These are phyloP conservation scores for Ilyonectria sp. DNA, from an alignment of 2,329 filamentous ascomycete species.

Conservation along the genomic window DNA sequence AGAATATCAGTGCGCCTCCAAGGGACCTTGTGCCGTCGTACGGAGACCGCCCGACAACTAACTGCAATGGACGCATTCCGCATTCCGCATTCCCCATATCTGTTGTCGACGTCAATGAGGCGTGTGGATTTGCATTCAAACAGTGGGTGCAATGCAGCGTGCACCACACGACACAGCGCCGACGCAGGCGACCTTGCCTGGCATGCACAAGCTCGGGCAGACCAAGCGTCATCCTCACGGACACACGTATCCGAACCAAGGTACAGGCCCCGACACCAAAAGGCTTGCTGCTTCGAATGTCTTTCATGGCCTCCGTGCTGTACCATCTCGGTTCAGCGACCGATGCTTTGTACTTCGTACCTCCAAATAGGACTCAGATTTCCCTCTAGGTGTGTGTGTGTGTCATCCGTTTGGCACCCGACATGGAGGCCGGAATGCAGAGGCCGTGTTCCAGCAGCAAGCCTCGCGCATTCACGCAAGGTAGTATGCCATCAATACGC, in stretches of 20 bases:
- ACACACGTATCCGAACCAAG: conserved; percentile 30
- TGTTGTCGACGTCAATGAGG: conserved; percentile 15
- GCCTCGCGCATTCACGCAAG: conserved; percentile 29
- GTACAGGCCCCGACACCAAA: conserved; percentile 22
- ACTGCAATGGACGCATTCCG: conserved; percentile 20
- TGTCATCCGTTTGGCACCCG: conserved; percentile 34
- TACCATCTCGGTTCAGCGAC: conserved; percentile 29
- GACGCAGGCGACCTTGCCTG: conserved; percentile 19
- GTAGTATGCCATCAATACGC: conserved; percentile 14
- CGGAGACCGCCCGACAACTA: conserved; percentile 12
- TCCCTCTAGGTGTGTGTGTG: conserved; percentile 9
- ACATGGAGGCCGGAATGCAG: conserved; percentile 38
- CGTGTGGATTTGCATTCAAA: conserved; percentile 28
- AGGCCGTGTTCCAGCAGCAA: conserved; percentile 37
- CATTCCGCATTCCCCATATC: conserved; percentile 17
- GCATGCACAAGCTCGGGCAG: conserved; percentile 25
- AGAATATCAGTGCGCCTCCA: conserved; percentile 11
- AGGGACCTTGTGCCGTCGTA: conserved; percentile 18
- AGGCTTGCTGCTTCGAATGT: conserved; percentile 37
- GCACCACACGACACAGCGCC: conserved; percentile 25
- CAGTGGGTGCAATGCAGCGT: conserved; percentile 28
- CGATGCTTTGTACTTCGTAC: conserved; percentile 26
- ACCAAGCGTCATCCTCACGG: conserved; percentile 24
- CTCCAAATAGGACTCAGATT: conserved; percentile 16
- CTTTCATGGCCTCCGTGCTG: conserved; percentile 32